A percentile compares a stretch with the other conserved stretches of the same genome.
Evolutionary conservation across 305 asterid genomes (phyloP).

Genomic region (Solanum hybrid): DNA sequence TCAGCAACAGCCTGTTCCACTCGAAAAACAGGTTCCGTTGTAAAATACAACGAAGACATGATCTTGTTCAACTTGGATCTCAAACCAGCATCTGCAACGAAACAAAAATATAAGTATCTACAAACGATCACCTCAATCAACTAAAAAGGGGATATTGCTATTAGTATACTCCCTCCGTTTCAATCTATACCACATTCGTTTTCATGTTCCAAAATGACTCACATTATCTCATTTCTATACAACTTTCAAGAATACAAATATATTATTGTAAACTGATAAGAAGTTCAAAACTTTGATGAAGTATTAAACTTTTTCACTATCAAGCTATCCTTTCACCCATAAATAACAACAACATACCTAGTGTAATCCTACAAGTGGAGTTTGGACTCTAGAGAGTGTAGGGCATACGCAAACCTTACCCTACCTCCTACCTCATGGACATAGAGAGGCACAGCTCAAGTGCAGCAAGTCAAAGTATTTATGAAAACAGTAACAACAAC

Average conservation of each 20-base stretch:
- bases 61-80: conserved; percentile 51
- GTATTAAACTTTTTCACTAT: not conserved
- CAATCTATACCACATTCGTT: not conserved
- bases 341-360: not conserved
- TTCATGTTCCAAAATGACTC: not conserved
- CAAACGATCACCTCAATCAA: not conserved
- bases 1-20: conserved; percentile 44
- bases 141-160: not conserved
- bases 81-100: conserved; percentile 42
- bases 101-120: not conserved
- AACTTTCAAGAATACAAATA: not conserved
- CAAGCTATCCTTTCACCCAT: not conserved
- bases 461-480: not conserved
- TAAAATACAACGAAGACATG: conserved; percentile 57
- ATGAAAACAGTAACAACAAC: not conserved
- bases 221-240: not conserved
- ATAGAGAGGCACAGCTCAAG: not conserved
- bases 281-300: not conserved
- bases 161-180: not conserved
- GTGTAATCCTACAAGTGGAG: not conserved
- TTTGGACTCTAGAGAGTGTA: not conserved
- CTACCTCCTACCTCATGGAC: not conserved
- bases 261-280: not conserved
- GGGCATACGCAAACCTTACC: not conserved
- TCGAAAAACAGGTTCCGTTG: conserved; percentile 36